Base-by-base conservation (phyloP, 2,329 filamentous ascomycete species). In the Emmonsiellopsis sp. region DNA sequence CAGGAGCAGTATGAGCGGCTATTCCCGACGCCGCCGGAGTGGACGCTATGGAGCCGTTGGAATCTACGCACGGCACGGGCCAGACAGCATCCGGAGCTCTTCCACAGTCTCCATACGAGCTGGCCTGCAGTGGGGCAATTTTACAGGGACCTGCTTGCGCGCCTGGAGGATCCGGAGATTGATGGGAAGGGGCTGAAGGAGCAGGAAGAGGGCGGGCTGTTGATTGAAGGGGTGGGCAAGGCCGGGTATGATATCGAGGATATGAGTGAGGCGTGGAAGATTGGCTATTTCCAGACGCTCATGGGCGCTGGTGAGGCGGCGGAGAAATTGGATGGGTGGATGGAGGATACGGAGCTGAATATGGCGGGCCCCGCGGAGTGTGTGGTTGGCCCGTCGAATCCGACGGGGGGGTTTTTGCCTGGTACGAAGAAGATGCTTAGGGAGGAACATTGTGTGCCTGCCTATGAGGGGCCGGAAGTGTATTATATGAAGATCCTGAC, bases 401-500 rank as follows among this genome's bases (percentile, higher is more conserved):
- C 88, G 0, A 77, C 83, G 54, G 90, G 90, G 1, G 81, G 79
- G 60, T 78, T 90, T 42, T 83, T 86, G 0, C 74, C 75, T 21
- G 47, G 52, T 3, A 50, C 49, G 51, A 75, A 65, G 44, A 62
- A 77, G 53, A 79, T 86, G 0, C 86, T 88, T 0, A 78, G 74
- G 9, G 88, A 93, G 64, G 83, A 92, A 63, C 77, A 96, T 63
- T 90, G 87, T 66, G 81, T 82, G 53, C 72, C 77, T 6, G 82
- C 85, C 2, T 91, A 83, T 56, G 81, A 83, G 4, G 67, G 80
- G 0, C 88, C 92, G 0, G 86, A 93, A 62, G 79, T 76, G 11
- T 89, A 84, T 63, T 97, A 97, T 65, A 79, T 87, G 69, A 87
- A 87, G 63, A 83, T 96, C 48, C 71, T 96, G 52, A 88, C 84